phyloP scores from a whole-genome alignment of 139 green algal species.

The Picochlorum sp. region DNA sequence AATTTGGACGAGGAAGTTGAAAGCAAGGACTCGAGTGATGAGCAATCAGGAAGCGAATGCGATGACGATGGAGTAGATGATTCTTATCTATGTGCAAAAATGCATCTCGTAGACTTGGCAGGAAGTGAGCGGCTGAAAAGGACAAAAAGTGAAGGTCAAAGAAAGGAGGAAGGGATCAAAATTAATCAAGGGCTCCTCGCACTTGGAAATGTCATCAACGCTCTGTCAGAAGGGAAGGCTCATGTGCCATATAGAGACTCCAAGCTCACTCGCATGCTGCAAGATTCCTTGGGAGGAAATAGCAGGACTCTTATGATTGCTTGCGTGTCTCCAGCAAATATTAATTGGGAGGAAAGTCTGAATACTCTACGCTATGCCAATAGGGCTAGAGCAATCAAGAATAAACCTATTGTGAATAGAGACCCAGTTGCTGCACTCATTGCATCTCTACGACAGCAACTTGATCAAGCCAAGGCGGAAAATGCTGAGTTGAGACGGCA shows the following conservation, averaged over 20 bases:
- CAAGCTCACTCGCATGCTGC: slow-evolving; percentile 93
- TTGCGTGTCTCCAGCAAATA: slow-evolving; percentile 78
- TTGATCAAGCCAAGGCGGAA: slow-evolving; percentile 47
- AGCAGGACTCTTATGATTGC: slow-evolving; percentile 90
- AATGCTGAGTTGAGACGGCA: slow-evolving; percentile 2
- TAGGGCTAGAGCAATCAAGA: slow-evolving; percentile 83
- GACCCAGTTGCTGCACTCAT: slow-evolving; percentile 71
- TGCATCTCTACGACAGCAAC: slow-evolving; percentile 58
- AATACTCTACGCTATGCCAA: slow-evolving; percentile 81
- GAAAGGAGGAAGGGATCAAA: slow-evolving; percentile 78
- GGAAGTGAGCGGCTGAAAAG: slow-evolving; percentile 89
- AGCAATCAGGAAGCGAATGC: not conserved
- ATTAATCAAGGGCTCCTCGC: slow-evolving; percentile 94
- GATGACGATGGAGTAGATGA: slow-evolving; percentile 24
- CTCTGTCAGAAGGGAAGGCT: slow-evolving; percentile 72
- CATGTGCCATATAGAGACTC: slow-evolving; percentile 83
- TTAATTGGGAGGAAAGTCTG: slow-evolving; percentile 80
- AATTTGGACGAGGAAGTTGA: slow-evolving; percentile 26
- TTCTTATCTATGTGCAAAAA: slow-evolving; percentile 83
- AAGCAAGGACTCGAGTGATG: slow-evolving; percentile 19
- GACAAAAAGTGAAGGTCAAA: slow-evolving; percentile 75
- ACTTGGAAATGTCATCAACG: slow-evolving; percentile 94
- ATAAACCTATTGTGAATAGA: slow-evolving; percentile 88
- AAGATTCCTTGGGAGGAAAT: slow-evolving; percentile 93
- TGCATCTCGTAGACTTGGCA: slow-evolving; percentile 80